These are phyloP conservation scores for Niveomyces coronatus DNA, from an alignment of 2,329 filamentous ascomycete species.

Conservation along the genomic window DNA sequence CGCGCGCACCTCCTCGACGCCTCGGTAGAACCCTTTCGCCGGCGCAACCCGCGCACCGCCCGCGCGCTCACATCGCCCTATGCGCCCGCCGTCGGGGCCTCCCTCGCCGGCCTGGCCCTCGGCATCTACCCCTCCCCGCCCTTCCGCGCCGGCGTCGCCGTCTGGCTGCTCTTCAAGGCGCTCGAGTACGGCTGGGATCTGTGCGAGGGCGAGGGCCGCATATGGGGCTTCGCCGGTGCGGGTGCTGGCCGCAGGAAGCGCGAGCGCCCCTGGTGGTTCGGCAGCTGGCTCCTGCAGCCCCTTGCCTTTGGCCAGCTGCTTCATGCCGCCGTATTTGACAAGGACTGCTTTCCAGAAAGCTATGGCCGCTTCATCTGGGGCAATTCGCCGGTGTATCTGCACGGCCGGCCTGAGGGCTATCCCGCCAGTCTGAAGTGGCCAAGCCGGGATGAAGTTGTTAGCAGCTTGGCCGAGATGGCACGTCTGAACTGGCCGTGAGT, in stretches of 20 bases:
- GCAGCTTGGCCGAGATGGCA: conserved; percentile 73
- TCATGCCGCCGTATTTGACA: conserved; percentile 67
- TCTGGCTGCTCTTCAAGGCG: conserved; percentile 71
- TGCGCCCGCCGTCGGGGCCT: conserved; percentile 83
- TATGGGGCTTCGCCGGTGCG: conserved; percentile 46
- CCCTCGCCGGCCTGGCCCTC: conserved; percentile 72
- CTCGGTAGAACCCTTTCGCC: conserved; percentile 70
- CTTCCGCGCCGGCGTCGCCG: conserved; percentile 67
- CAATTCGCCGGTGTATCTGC: conserved; percentile 70
- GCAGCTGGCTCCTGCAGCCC: conserved; percentile 73
- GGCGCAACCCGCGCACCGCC: conserved; percentile 69
- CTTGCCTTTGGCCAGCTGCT: conserved; percentile 66
- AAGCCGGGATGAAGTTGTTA: conserved; percentile 61
- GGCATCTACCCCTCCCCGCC: conserved; percentile 58
- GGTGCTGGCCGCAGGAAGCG: conserved; percentile 44
- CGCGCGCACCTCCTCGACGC: conserved; percentile 69
- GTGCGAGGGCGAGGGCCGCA: conserved; percentile 61
- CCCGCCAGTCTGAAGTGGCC: conserved; percentile 65
- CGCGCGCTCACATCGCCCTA: conserved; percentile 69
- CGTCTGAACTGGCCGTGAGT: conserved; percentile 73
- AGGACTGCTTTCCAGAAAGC: conserved; percentile 53
- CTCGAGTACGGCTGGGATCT: conserved; percentile 82
- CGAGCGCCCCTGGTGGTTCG: conserved; percentile 70
- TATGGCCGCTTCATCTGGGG: conserved; percentile 48
- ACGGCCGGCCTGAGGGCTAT: conserved; percentile 57